These are phyloP conservation scores for Phytopythium ostracodes DNA, from an alignment of 352 stramenopile species.

Conservation along the genomic window DNA sequence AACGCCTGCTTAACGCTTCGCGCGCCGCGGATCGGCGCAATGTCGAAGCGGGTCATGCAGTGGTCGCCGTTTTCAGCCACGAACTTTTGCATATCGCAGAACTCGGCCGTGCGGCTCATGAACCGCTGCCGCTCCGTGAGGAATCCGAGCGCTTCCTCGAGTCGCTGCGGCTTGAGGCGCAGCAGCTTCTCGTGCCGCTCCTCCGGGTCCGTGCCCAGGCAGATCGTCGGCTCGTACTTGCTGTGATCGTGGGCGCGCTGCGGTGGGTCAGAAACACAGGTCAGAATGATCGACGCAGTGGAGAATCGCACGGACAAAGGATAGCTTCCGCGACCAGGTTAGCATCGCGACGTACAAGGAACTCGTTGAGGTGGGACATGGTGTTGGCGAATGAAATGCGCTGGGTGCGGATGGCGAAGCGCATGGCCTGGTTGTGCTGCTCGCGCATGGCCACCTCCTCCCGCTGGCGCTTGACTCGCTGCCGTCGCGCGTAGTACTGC, in stretches of 20 bases:
- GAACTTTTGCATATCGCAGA: slow-evolving; percentile 34
- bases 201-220: slow-evolving; percentile 16
- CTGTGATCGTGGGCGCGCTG: slow-evolving; percentile 27
- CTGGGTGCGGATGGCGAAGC: slow-evolving; percentile 28
- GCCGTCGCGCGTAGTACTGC: slow-evolving; percentile 17
- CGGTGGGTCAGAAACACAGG: background rate
- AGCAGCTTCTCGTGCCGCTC: slow-evolving; percentile 28
- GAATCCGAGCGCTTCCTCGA: slow-evolving; percentile 32
- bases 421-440: slow-evolving; percentile 24
- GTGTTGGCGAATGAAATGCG: slow-evolving; percentile 36
- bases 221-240: slow-evolving; percentile 30
- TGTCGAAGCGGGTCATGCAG: slow-evolving; percentile 36
- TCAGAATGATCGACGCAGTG: too few relatives aligned
- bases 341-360: slow-evolving; percentile 19
- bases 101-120: slow-evolving; percentile 28
- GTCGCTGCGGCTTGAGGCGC: slow-evolving; percentile 30
- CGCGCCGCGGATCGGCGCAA: slow-evolving; percentile 30
- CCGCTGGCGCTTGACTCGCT: slow-evolving; percentile 21
- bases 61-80: slow-evolving; percentile 26
- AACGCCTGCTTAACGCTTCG: slow-evolving; percentile 32
- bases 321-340: background rate
- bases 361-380: slow-evolving; percentile 25
- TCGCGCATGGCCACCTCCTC: slow-evolving; percentile 17
- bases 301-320: background rate
- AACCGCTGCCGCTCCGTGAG: slow-evolving; percentile 28